Evolutionary conservation across 2,329 filamentous ascomycete species (phyloP).

Genomic region (Fusarium stilboides): DNA sequence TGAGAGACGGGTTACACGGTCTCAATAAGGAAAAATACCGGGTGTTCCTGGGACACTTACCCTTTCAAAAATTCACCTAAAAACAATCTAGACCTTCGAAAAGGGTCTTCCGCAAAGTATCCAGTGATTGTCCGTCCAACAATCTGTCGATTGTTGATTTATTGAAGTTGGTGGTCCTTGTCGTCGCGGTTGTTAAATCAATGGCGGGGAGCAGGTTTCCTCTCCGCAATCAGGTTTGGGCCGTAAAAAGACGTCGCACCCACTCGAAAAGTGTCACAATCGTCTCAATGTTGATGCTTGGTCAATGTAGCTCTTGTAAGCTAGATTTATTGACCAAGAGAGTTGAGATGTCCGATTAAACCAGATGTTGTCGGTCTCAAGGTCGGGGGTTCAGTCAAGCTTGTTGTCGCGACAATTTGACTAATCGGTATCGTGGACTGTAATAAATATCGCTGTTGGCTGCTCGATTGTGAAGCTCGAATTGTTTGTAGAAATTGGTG

Average conservation of each 20-base stretch:
- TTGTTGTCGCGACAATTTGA: background rate
- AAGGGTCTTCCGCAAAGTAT: background rate
- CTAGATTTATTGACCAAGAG: background rate
- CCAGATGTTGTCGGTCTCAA: background rate
- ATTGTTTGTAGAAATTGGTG: background rate
- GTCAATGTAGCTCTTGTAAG: conserved; percentile 4
- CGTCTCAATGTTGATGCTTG: background rate
- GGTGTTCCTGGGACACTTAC: conserved; percentile 38
- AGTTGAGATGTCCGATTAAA: background rate
- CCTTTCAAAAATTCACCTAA: conserved; percentile 13
- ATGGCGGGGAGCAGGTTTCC: conserved; percentile 16
- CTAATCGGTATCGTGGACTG: background rate
- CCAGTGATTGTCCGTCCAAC: conserved; percentile 3
- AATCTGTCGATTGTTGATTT: background rate
- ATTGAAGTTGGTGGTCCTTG: background rate
- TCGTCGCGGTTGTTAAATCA: conserved; percentile 9
- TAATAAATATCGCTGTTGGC: background rate
- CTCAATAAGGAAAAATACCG: conserved; percentile 22
- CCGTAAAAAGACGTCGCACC: conserved; percentile 12
- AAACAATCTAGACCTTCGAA: conserved; percentile 8
- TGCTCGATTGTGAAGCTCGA: background rate
- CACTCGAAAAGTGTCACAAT: conserved; percentile 11
- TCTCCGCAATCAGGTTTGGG: conserved; percentile 28
- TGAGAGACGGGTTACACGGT: conserved; percentile 23
- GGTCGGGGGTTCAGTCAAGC: background rate